Percentiles rank a stretch among this genome's conserved stretches.
Evolutionary conservation across 1,284 basidiomycete species (phyloP).

Genomic region (Stygiomarasmius scandens): DNA sequence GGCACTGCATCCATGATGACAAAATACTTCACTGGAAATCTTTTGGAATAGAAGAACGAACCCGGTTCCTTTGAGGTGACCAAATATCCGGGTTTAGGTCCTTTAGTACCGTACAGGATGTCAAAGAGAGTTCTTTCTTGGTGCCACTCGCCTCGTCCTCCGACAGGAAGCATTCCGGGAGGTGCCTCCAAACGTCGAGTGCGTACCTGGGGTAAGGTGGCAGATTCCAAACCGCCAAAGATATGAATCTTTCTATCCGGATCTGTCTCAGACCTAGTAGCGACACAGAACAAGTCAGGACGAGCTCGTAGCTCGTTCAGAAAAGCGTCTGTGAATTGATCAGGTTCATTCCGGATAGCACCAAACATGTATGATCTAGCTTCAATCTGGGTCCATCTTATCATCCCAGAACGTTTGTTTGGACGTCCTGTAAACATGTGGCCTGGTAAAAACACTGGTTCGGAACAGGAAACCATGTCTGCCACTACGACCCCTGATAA

Average conservation of each 20-base stretch:
- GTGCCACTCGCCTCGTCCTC: slow-evolving; percentile 19
- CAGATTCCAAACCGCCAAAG: slow-evolving; percentile 21
- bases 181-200: slow-evolving; percentile 28
- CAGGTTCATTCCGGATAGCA: slow-evolving; percentile 29
- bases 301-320: slow-evolving; percentile 28
- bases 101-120: slow-evolving; percentile 23
- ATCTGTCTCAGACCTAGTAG: slow-evolving; percentile 30
- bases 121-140: slow-evolving; percentile 18
- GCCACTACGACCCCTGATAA: neutral
- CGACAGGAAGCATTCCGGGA: neutral
- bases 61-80: slow-evolving; percentile 3
- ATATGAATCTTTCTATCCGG: slow-evolving; percentile 22
- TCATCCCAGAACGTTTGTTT: slow-evolving; percentile 17
- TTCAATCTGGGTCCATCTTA: slow-evolving; percentile 23
- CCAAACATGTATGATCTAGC: slow-evolving; percentile 32
- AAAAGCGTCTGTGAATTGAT: slow-evolving; percentile 28
- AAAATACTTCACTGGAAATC: slow-evolving; percentile 34
- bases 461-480: slow-evolving; percentile 8
- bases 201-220: slow-evolving; percentile 13
- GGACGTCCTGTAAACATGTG: slow-evolving; percentile 18
- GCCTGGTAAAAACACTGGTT: slow-evolving; percentile 17
- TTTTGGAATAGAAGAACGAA: slow-evolving; percentile 29
- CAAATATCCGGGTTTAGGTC: slow-evolving; percentile 16
- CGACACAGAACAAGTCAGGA: slow-evolving; percentile 33
- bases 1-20: slow-evolving; percentile 28